Evolutionary conservation across 805 yeast species (phyloP).

Genomic region (Cyberlindnera subsufficiens): DNA sequence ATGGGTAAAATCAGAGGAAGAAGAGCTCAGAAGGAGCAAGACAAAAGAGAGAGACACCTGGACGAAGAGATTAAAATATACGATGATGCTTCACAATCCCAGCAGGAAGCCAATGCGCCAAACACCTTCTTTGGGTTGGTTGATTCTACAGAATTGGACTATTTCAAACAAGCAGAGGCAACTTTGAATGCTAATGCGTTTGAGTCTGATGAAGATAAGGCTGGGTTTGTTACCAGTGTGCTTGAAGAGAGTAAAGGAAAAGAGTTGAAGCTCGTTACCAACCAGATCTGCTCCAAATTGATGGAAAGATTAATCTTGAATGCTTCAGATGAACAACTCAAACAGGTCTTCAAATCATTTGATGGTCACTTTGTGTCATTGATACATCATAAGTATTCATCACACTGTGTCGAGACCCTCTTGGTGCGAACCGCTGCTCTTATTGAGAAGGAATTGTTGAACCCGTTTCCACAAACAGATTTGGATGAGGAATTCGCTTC

Average conservation of each 20-base stretch:
- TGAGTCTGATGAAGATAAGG: constrained; percentile 63
- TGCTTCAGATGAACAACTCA: constrained; percentile 60
- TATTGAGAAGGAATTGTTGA: constrained; percentile 65
- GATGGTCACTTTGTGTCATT: constrained; percentile 70
- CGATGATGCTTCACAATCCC: constrained; percentile 15
- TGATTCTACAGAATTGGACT: constrained; percentile 78
- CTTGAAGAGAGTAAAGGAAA: constrained; percentile 84
- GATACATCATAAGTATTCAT: constrained; percentile 83
- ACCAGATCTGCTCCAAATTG: constrained; percentile 90
- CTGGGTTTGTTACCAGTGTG: constrained; percentile 68
- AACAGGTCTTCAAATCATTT: constrained; percentile 59
- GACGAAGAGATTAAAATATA: constrained; percentile 6
- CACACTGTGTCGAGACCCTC: constrained; percentile 88
- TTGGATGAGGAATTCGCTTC: constrained; percentile 36
- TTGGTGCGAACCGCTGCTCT: constrained; percentile 68
- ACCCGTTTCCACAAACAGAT: constrained; percentile 31
- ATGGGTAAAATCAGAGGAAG: constrained; percentile 37
- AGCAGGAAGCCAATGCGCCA: constrained; percentile 19
- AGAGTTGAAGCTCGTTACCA: constrained; percentile 86
- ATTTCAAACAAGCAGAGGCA: constrained; percentile 89
- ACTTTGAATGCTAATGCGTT: constrained; percentile 79
- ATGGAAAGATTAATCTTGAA: constrained; percentile 78
- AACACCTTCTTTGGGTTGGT: constrained; percentile 79
- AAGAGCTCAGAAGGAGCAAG: constrained; percentile 27
- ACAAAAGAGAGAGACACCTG: constrained; percentile 16